phyloP scores from a whole-genome alignment of 148 eudicot genomes.

The Rhododendron henanense region DNA sequence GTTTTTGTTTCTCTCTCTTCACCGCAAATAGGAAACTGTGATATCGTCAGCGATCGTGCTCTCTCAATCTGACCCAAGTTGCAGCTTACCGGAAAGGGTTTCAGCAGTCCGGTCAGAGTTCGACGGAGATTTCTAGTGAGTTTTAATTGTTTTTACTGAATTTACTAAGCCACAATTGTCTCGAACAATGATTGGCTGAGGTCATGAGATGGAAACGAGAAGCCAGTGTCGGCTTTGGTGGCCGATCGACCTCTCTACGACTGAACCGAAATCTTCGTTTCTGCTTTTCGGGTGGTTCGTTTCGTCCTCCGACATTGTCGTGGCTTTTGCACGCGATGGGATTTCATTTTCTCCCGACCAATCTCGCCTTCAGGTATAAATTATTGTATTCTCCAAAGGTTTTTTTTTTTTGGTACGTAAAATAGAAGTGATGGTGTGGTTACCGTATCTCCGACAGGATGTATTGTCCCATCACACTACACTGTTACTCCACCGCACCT shows the following conservation, averaged over 20 bases:
- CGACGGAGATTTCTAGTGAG: not conserved
- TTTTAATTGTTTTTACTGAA: not conserved
- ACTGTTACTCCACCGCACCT: no score
- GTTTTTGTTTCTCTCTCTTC: not conserved
- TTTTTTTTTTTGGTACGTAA: no score
- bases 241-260: slow-evolving; percentile 49
- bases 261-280: slow-evolving; percentile 20
- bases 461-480: no score
- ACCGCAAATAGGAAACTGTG: not conserved
- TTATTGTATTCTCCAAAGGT: not conserved
- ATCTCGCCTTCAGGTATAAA: slow-evolving; percentile 41
- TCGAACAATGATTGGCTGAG: not conserved
- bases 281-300: slow-evolving; percentile 83
- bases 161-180: not conserved
- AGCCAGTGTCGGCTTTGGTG: slow-evolving; percentile 84
- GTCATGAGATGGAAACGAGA: slow-evolving; percentile 32
- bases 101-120: not conserved
- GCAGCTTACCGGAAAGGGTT: not conserved
- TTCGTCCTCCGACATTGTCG: slow-evolving; percentile 65
- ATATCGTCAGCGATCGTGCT: not conserved
- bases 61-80: not conserved
- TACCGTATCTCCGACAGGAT: no score
- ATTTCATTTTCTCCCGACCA: slow-evolving; percentile 26
- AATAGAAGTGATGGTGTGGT: no score
- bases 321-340: slow-evolving; percentile 63